These are phyloP conservation scores for Hyaloscypha finlandica DNA, from an alignment of 495 filamentous ascomycete species.

Conservation along the genomic window DNA sequence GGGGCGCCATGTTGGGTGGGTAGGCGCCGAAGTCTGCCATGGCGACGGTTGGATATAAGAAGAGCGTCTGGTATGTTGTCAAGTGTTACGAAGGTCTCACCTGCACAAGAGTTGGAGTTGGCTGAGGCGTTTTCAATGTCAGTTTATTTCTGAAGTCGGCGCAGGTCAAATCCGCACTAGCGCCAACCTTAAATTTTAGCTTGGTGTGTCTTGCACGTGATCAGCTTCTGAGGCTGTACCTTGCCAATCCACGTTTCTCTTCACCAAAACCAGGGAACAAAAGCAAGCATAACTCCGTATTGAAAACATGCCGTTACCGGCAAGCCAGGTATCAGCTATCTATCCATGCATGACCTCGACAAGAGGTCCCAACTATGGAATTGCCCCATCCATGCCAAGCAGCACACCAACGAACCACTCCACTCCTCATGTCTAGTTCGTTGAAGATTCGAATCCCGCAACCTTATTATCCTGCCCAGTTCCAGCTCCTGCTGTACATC, in stretches of 20 bases:
- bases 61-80: slow-evolving; percentile 8
- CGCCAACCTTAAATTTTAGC: slow-evolving; percentile 17
- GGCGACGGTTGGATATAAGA: slow-evolving; percentile 30
- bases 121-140: background rate
- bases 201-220: slow-evolving; percentile 3
- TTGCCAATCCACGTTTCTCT: background rate
- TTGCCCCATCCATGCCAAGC: slow-evolving; percentile 12
- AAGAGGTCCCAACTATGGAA: slow-evolving; percentile 22
- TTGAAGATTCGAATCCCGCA: slow-evolving; percentile 17
- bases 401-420: slow-evolving; percentile 14
- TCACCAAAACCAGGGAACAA: background rate
- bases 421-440: slow-evolving; percentile 24
- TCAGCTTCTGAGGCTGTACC: background rate
- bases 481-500: slow-evolving; percentile 12
- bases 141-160: background rate
- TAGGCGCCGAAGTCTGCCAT: slow-evolving; percentile 60
- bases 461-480: slow-evolving; percentile 23
- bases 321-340: slow-evolving; percentile 31
- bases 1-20: slow-evolving; percentile 57
- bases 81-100: background rate
- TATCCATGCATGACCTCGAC: slow-evolving; percentile 28
- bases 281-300: slow-evolving; percentile 12
- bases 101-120: background rate
- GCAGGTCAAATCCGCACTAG: slow-evolving; percentile 5
- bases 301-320: slow-evolving; percentile 24